phyloP scores from a whole-genome alignment of 2,329 filamentous ascomycete species.

The Exophiala dermatitidis region DNA sequence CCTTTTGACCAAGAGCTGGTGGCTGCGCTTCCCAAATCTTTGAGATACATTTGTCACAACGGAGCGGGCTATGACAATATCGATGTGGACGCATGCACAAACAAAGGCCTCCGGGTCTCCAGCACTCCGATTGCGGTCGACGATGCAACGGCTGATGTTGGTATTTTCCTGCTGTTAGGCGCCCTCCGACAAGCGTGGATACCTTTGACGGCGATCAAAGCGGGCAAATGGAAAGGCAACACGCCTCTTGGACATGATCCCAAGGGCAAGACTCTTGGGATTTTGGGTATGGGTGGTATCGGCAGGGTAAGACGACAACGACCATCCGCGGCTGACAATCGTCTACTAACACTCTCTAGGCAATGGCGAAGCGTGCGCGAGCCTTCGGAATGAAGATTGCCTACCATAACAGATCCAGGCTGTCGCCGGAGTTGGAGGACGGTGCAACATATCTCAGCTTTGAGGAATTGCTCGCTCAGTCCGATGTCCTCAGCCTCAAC shows the following conservation, averaged over 20 bases:
- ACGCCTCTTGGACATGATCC: slow-evolving; percentile 41
- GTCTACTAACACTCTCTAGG: slow-evolving; percentile 29
- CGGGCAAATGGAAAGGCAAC: slow-evolving; percentile 39
- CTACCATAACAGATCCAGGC: slow-evolving; percentile 42
- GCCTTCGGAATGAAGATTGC: slow-evolving; percentile 43
- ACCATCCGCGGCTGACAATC: not conserved
- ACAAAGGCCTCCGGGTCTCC: slow-evolving; percentile 38
- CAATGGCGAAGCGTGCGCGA: slow-evolving; percentile 40
- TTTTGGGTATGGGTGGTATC: slow-evolving; percentile 45
- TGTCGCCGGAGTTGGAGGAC: slow-evolving; percentile 36
- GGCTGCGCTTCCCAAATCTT: slow-evolving; percentile 38
- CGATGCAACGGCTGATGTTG: slow-evolving; percentile 42
- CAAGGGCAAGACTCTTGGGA: slow-evolving; percentile 40
- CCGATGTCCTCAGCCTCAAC: slow-evolving; percentile 43
- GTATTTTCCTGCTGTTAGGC: slow-evolving; percentile 44
- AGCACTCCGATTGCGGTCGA: slow-evolving; percentile 43
- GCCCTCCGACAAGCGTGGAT: slow-evolving; percentile 40
- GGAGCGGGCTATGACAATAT: slow-evolving; percentile 57
- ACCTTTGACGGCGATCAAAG: slow-evolving; percentile 37
- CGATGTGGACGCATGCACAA: slow-evolving; percentile 48
- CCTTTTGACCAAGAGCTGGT: slow-evolving; percentile 45
- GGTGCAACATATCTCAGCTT: slow-evolving; percentile 42
- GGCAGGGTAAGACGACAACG: slow-evolving; percentile 41
- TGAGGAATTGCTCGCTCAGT: slow-evolving; percentile 40
- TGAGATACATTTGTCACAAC: slow-evolving; percentile 48